Evolutionary conservation across 2,329 filamentous ascomycete genomes (phyloP), one percentile per base, ranked within the genome.

Genomic region (Neopestalotiopsis sp.): DNA sequence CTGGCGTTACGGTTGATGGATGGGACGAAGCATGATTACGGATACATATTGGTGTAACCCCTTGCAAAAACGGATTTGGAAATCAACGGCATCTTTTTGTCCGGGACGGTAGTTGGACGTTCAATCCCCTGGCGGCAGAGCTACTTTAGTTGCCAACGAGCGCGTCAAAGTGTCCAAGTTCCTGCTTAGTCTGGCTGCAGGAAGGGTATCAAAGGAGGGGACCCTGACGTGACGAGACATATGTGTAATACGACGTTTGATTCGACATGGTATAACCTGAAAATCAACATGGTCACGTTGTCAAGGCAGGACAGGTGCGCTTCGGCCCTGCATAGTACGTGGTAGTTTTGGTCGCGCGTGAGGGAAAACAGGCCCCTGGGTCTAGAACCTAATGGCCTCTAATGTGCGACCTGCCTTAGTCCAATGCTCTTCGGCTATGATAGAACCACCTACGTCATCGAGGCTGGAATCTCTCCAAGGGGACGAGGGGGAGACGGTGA

Each of bases 1-100:
- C 53, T 65, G 62, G 62, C 62, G 62, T 65, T 65, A 65, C 61
- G 62, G 62, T 65, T 65, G 62, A 49, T 49, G n/a, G 62, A 61
- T 34, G 32, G 24, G 57, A 61, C 9, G 3, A 24, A 24, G 59
- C 59, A 62, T 62, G 59, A 38, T 34, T 62, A 62, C 59, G 59
- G 59, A 62, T 24, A 53, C 17, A 53, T 9, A n/a, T 17, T 17
- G 20, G 9, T 10, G 6, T 49, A 9, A 3, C n/a, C 20, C 20
- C n/a, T 34, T 40, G 13, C 30, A 12, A 30, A 62, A 38, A 62
- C 32, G 59, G 59, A 62, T 40, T 6, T n/a, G 34, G 14, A n/a
- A 30, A 40, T 24, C 28, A 40, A 34, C 28, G 59, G 34, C 59
- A 34, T 14, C 12, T 14, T 14, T 30, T 42, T 10, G 24, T 1